Percentiles rank a stretch among this genome's conserved stretches.
These are phyloP conservation scores for Psilocybe cubensis DNA, from an alignment of 768 basidiomycete genomes.

Conservation along the genomic window DNA sequence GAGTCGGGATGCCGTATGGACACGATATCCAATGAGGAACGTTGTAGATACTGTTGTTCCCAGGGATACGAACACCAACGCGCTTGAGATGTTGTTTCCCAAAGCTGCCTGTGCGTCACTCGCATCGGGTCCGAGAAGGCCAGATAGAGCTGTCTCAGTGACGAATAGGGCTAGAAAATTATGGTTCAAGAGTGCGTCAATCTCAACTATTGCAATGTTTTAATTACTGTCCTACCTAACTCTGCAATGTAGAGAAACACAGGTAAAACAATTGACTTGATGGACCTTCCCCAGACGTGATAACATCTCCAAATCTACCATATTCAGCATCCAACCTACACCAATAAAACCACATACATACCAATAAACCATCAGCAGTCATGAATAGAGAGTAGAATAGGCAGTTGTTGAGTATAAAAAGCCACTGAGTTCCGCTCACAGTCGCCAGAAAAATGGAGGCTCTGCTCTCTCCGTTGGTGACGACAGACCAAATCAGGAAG, in stretches of 20 bases:
- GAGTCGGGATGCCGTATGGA: not conserved
- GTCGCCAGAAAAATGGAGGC: not conserved
- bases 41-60: conserved; percentile 1
- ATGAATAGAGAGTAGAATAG: not conserved
- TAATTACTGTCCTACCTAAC: not conserved
- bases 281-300: no score
- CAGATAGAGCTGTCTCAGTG: not conserved
- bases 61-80: not conserved
- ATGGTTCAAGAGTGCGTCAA: not conserved
- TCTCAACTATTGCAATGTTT: not conserved
- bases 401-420: not conserved
- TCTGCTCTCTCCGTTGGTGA: not conserved
- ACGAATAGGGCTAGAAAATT: not conserved
- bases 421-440: not conserved
- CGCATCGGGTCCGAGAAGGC: not conserved
- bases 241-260: not conserved
- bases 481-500: not conserved
- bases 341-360: not conserved
- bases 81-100: not conserved
- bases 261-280: not conserved
- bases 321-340: not conserved
- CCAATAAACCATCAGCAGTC: not conserved
- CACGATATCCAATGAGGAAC: conserved; percentile 1
- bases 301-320: no score
- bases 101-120: not conserved